Evolutionary conservation across 2,329 filamentous ascomycete genomes (phyloP), one percentile per base, ranked within the genome.

Genomic region (Tolypocladium sp.): DNA sequence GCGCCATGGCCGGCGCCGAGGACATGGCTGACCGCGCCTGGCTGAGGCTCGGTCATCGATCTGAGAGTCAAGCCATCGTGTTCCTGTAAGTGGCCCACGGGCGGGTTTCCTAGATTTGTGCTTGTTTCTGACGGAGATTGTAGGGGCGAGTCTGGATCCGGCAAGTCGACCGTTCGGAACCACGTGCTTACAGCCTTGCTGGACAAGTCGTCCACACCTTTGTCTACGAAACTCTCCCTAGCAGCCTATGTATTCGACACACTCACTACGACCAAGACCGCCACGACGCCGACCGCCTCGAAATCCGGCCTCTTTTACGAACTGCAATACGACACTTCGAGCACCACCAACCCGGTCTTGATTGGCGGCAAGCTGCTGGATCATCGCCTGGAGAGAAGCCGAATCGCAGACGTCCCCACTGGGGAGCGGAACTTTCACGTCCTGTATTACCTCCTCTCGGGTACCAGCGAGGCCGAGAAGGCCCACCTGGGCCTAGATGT

Each of bases 401-500:
- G 94, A 63, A 92, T 99, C 63, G 87, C 94, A 35, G 86, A 91
- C 46, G 92, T 97, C 0, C 94, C 94, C 0, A 96, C 94, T 0
- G 94, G 94, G 66, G 94, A 99, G 76, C 88, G 94, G 52, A 97
- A 94, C 73, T 97, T 97, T 71, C 94, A 99, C 74, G 84, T 96
- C 33, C 80, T 99, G 10, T 99, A 99, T 78, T 99, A 99, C 72
- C 84, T 99, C 4, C 79, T 99, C 37, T 89, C 93, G 1, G 94
- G 94, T 59, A 97, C 94, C 15, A 97, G 92, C 67, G 81, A 85
- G 4, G 91, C 91, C 4, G 94, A 99, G 73, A 97, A 93, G 79
- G 73, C 87, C 15, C 94, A 99, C 79, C 78, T 99, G 5, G 82
- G 84, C 15, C 78, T 86, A 27, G 82, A 86, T 7, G 75, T 73